A percentile compares a stretch with the other conserved stretches of the same genome.
Conservation (phyloP, 116 monocot species). For the Zostera marina region DNA sequence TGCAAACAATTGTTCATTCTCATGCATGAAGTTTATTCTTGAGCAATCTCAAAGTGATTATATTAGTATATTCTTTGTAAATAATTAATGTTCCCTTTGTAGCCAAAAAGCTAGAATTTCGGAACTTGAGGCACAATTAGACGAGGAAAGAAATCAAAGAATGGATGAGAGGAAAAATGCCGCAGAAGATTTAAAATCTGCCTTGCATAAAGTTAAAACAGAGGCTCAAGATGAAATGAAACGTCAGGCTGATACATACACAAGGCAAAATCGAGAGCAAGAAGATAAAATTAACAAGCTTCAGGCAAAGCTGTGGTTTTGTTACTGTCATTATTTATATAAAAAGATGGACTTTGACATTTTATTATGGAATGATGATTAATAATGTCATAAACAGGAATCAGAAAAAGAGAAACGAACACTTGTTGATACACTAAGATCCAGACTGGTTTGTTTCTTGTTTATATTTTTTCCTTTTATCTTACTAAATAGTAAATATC, state of each 20-base stretch:
- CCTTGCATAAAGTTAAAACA: constrained; percentile 50
- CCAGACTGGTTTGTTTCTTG: constrained; percentile 52
- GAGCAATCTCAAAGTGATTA: no score
- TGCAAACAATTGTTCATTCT: no score
- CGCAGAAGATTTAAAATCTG: constrained; percentile 58
- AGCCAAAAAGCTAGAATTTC: constrained; percentile 74
- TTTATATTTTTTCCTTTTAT: neutral
- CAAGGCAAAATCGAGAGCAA: constrained; percentile 61
- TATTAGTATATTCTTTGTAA: neutral
- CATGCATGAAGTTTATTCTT: neutral
- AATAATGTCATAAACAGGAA: constrained; percentile 26
- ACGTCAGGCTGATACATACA: constrained; percentile 40
- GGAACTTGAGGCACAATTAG: constrained; percentile 71
- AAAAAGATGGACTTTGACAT: neutral
- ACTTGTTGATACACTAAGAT: constrained; percentile 64
- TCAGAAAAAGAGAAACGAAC: constrained; percentile 69
- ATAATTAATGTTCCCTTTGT: constrained; percentile 6
- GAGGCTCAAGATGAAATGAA: constrained; percentile 90
- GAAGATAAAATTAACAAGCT: constrained; percentile 74
- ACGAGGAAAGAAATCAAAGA: constrained; percentile 80
- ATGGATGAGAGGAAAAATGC: constrained; percentile 78
- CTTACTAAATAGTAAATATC: neutral
- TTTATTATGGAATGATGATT: neutral
- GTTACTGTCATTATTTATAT: neutral
- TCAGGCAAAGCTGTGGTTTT: constrained; percentile 34